A percentile compares a stretch with the other conserved stretches of the same genome.
phyloP scores from a whole-genome alignment of 2,329 filamentous ascomycete genomes.

The Lecanosticta acicola region DNA sequence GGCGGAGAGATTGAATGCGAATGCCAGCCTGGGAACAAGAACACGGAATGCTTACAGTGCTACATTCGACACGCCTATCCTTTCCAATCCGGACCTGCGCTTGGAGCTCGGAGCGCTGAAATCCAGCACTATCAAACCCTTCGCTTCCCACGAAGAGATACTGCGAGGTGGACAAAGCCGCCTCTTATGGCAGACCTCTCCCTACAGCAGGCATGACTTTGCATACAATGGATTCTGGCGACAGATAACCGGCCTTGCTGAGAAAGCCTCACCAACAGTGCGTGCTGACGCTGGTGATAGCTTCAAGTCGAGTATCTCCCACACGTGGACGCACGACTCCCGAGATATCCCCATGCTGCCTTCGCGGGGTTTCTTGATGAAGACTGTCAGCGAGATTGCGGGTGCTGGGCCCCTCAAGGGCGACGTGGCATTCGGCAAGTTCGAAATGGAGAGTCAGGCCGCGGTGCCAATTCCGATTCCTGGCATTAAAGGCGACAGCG shows the following conservation, averaged over 20 bases:
- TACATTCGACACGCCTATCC: constrained; percentile 73
- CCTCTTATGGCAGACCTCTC: constrained; percentile 63
- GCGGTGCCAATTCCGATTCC: constrained; percentile 70
- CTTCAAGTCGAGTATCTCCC: constrained; percentile 79
- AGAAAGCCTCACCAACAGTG: constrained; percentile 72
- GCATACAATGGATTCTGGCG: constrained; percentile 80
- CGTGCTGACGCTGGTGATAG: constrained; percentile 82
- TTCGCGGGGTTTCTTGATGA: constrained; percentile 62
- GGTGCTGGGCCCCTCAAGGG: constrained; percentile 61
- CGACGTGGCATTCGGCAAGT: constrained; percentile 90
- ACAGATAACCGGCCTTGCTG: constrained; percentile 73
- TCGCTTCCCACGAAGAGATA: constrained; percentile 90
- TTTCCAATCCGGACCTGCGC: constrained; percentile 75
- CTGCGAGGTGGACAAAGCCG: constrained; percentile 72
- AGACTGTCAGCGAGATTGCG: constrained; percentile 18
- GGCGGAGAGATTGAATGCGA: constrained; percentile 80
- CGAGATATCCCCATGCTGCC: constrained; percentile 83
- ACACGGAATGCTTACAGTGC: constrained; percentile 89
- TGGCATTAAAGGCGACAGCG: constrained; percentile 61
- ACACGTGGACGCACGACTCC: constrained; percentile 73
- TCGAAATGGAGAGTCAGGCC: constrained; percentile 75
- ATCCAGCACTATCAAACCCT: constrained; percentile 76
- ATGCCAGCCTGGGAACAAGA: constrained; percentile 81
- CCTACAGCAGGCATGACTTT: constrained; percentile 64
- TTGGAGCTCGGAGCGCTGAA: constrained; percentile 76